A percentile compares a stretch with the other conserved stretches of the same genome.
phyloP scores from a whole-genome alignment of 306 rosid genomes.

The Malus sieversii region DNA sequence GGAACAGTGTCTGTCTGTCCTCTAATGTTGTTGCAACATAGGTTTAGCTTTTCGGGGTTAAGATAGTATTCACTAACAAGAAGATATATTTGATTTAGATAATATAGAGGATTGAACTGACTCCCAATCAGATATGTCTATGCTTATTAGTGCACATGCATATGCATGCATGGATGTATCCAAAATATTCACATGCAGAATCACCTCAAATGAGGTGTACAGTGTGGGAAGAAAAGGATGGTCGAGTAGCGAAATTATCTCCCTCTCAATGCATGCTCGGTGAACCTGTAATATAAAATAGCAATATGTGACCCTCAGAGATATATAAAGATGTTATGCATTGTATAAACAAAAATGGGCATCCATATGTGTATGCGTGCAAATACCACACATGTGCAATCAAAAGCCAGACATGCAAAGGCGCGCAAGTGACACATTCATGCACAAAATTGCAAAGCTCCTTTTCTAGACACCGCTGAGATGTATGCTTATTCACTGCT shows the following conservation, averaged over 20 bases:
- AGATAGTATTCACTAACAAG: background rate
- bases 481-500: background rate
- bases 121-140: background rate
- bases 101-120: background rate
- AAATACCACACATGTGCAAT: background rate
- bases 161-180: background rate
- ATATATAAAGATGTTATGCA: background rate
- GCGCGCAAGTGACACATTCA: background rate
- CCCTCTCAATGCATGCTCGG: conserved; percentile 87
- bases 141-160: background rate
- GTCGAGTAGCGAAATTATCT: conserved; percentile 74
- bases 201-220: conserved; percentile 90
- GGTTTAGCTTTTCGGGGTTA: background rate
- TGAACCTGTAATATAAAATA: conserved; percentile 65
- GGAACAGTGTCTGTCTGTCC: background rate
- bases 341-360: background rate
- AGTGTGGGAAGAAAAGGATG: conserved; percentile 96
- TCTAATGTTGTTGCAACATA: background rate
- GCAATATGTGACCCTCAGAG: conserved; percentile 3
- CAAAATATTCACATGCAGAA: background rate
- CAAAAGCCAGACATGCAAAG: background rate
- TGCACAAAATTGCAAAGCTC: background rate
- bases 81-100: background rate
- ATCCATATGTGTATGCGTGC: background rate
- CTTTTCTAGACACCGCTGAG: background rate